Conservation (phyloP, 306 rosid species). For the Bauhinia variegata region DNA sequence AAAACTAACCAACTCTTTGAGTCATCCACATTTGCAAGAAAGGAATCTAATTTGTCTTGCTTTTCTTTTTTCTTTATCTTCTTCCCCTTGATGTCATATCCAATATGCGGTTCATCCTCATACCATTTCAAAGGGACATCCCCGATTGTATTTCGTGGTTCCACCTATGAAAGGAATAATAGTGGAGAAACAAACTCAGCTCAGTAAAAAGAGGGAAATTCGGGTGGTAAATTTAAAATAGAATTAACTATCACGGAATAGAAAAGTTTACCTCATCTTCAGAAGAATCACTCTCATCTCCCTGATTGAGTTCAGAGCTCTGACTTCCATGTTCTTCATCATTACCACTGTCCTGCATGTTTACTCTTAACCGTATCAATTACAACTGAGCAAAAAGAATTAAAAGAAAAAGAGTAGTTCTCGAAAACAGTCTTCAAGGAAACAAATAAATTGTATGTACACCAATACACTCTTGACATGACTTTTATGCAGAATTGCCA, state of each 20-base stretch:
- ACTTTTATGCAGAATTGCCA: not conserved
- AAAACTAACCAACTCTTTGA: conserved; percentile 75
- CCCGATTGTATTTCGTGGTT: conserved; percentile 85
- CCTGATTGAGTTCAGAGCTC: conserved; percentile 50
- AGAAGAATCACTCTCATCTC: conserved; percentile 85
- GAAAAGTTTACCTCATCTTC: conserved; percentile 77
- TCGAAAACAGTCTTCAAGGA: not conserved
- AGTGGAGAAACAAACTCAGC: not conserved
- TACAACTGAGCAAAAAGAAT: not conserved
- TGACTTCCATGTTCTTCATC: conserved; percentile 47
- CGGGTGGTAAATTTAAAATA: not conserved
- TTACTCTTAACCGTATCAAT: conserved; percentile 8
- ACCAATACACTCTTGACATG: not conserved
- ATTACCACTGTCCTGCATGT: conserved; percentile 22
- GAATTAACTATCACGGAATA: conserved; percentile 8
- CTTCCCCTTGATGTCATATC: conserved; percentile 82
- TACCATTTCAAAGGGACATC: conserved; percentile 90
- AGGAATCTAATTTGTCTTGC: conserved; percentile 73
- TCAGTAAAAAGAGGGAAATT: not conserved
- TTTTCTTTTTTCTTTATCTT: conserved; percentile 79
- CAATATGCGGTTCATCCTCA: conserved; percentile 84
- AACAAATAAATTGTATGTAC: not conserved
- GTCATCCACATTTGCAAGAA: conserved; percentile 81
- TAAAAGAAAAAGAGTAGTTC: too few relatives aligned
- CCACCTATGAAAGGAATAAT: conserved; percentile 52